Evolutionary conservation across 257 asterid species (phyloP).

Genomic region (Marsdenia floribunda): DNA sequence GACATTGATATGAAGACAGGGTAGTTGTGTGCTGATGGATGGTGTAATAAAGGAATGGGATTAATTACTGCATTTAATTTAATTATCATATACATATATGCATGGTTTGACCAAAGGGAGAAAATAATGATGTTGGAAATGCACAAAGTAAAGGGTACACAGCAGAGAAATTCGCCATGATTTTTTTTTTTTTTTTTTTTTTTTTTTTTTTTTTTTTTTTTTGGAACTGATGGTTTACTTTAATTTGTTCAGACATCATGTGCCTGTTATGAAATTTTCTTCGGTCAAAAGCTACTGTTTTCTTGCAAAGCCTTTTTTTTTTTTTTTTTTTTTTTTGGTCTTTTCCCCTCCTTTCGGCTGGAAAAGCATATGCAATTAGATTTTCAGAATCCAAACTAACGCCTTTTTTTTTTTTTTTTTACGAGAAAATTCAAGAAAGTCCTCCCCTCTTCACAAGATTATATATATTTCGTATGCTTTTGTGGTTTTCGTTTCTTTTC

Average conservation of each 20-base stretch:
- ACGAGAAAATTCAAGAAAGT: not conserved
- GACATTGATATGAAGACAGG: not conserved
- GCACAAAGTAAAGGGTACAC: constrained; percentile 4
- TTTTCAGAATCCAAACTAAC: not conserved
- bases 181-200: not conserved
- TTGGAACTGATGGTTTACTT: no score
- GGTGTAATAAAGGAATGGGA: not conserved
- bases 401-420: not conserved
- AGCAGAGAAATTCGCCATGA: not conserved
- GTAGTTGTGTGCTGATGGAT: not conserved
- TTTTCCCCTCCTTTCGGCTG: constrained; percentile 23
- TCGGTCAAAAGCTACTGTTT: constrained; percentile 9
- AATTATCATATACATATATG: no score
- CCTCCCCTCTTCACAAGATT: constrained; percentile 3
- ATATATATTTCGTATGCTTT: not conserved
- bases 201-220: no score
- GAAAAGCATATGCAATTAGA: constrained; percentile 13
- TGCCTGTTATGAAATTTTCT: not conserved
- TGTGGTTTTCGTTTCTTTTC: not conserved
- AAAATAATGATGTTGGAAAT: not conserved
- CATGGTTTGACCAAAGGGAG: not conserved
- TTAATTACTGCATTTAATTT: not conserved
- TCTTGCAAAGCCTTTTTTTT: not conserved
- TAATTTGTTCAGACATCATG: not conserved
- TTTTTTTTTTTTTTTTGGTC: no score